Percentiles rank a stretch among this genome's conserved stretches.
These are phyloP conservation scores for Trametes villosa DNA, from an alignment of 768 basidiomycete genomes.

Conservation along the genomic window DNA sequence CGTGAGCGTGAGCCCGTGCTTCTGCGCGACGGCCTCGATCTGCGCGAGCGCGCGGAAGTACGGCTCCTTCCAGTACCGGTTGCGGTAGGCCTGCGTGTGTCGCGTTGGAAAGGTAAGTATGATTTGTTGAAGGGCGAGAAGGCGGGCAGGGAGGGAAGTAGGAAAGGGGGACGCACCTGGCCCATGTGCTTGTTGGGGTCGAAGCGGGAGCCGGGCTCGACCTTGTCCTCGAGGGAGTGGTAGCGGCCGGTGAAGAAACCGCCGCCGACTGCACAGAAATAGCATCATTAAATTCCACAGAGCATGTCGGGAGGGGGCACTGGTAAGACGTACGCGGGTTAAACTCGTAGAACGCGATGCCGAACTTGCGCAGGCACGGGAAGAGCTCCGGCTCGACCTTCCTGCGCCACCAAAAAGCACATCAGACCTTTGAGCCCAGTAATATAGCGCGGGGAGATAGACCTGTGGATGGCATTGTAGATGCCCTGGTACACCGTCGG, in stretches of 20 bases:
- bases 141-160: not conserved
- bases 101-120: not conserved
- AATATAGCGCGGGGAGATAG: not conserved
- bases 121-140: not conserved
- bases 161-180: constrained; percentile 37
- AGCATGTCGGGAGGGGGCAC: too few relatives aligned
- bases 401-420: not conserved
- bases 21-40: constrained; percentile 46
- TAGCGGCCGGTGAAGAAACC: constrained; percentile 48
- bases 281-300: not conserved
- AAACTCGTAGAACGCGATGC: constrained; percentile 45
- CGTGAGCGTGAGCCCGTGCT: constrained; percentile 43
- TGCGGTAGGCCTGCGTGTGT: constrained; percentile 26
- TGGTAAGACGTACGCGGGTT: constrained; percentile 40
- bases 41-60: constrained; percentile 54
- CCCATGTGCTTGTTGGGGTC: constrained; percentile 52
- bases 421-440: not conserved
- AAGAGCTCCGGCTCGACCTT: constrained; percentile 45
- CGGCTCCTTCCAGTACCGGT: constrained; percentile 54
- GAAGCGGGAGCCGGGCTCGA: constrained; percentile 61
- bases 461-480: constrained; percentile 48
- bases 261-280: constrained; percentile 37
- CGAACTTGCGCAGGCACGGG: constrained; percentile 47
- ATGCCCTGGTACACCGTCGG: constrained; percentile 54
- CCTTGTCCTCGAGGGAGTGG: constrained; percentile 39